phyloP scores from a whole-genome alignment of 768 basidiomycete genomes.

The Calocybe indica region DNA sequence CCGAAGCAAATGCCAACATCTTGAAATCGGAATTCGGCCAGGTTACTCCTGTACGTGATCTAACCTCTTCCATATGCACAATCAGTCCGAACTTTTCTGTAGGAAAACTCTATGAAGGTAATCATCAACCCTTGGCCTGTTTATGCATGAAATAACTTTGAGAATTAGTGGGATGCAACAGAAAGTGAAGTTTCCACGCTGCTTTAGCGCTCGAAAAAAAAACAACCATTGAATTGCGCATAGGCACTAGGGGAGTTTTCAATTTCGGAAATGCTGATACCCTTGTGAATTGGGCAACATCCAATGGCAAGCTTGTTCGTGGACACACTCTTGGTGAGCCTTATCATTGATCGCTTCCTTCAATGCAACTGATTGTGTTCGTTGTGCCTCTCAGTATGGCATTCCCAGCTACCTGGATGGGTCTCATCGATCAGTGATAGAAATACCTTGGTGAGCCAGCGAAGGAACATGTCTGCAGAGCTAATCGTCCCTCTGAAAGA shows the following conservation, averaged over 20 bases:
- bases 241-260: conserved; percentile 19
- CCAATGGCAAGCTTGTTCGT: conserved; percentile 20
- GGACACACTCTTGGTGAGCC: conserved; percentile 21
- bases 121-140: not conserved
- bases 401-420: conserved; percentile 29
- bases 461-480: not conserved
- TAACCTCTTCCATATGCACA: not conserved
- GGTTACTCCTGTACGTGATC: conserved; percentile 1
- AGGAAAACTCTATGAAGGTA: conserved; percentile 4
- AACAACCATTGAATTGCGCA: not conserved
- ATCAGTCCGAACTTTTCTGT: not conserved
- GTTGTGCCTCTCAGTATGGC: conserved; percentile 14
- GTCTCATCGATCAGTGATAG: conserved; percentile 26
- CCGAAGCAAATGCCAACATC: not conserved
- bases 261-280: conserved; percentile 21
- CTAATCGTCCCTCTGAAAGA: conserved; percentile 9
- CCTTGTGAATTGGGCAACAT: conserved; percentile 21
- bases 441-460: conserved; percentile 19
- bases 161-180: conserved; percentile 4
- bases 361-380: conserved; percentile 12
- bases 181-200: not conserved
- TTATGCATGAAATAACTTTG: not conserved
- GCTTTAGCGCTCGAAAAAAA: not conserved
- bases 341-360: not conserved
- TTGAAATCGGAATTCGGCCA: conserved; percentile 3